These are phyloP conservation scores for Phoma sp. DNA, from an alignment of 2,329 filamentous ascomycete genomes.

Conservation along the genomic window DNA sequence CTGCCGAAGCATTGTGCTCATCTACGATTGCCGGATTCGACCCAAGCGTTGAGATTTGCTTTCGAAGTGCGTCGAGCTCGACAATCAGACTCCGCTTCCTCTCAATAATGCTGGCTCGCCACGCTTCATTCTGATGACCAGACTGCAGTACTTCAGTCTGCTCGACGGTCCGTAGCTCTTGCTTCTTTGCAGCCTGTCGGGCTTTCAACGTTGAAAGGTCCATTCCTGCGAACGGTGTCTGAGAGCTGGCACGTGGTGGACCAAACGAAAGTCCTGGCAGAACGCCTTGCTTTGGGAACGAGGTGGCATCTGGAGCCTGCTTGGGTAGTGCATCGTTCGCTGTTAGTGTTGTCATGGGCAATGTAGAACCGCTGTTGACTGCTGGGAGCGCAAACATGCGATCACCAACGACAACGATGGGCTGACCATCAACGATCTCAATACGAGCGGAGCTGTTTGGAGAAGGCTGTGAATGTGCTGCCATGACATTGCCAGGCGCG, in stretches of 20 bases:
- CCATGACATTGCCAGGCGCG: constrained; percentile 31
- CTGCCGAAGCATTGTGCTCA: constrained; percentile 19
- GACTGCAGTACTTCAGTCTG: constrained; percentile 47
- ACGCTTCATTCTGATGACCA: constrained; percentile 39
- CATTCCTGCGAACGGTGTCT: constrained; percentile 30
- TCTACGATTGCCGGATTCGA: constrained; percentile 18
- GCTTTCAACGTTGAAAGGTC: constrained; percentile 36
- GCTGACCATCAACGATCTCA: constrained; percentile 41
- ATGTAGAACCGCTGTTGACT: constrained; percentile 25
- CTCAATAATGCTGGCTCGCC: constrained; percentile 43
- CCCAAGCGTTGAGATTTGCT: constrained; percentile 41
- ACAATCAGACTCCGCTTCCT: constrained; percentile 46
- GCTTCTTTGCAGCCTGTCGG: constrained; percentile 40
- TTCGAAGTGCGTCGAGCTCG: constrained; percentile 45
- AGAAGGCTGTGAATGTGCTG: constrained; percentile 30
- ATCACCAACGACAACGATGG: constrained; percentile 41
- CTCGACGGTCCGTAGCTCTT: constrained; percentile 45
- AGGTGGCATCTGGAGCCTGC: constrained; percentile 15
- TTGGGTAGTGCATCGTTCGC: constrained; percentile 25
- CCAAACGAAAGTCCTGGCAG: constrained; percentile 18
- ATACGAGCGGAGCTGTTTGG: constrained; percentile 31
- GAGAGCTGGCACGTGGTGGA: constrained; percentile 26
- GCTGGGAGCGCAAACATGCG: constrained; percentile 41
- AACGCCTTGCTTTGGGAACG: constrained; percentile 18
- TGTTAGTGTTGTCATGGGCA: constrained; percentile 16